Percentiles rank a stretch among this genome's conserved stretches.
Conservation (phyloP, 2,329 filamentous ascomycete genomes). For the Cercospora sp. region DNA sequence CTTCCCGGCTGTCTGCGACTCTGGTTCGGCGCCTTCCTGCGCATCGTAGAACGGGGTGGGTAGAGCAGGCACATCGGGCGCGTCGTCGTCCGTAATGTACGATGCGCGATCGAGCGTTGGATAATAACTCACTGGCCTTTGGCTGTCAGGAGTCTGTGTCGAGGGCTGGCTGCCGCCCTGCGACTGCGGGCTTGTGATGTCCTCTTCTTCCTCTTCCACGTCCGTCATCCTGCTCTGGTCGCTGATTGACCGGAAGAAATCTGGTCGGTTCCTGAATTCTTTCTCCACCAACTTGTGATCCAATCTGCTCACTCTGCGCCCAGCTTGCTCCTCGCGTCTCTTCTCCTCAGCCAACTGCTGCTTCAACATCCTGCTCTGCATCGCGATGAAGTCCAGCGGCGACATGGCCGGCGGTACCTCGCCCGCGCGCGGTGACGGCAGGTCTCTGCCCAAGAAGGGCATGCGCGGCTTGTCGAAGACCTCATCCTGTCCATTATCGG, state of each 20-base stretch:
- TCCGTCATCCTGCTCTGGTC: conserved; percentile 42
- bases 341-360: conserved; percentile 62
- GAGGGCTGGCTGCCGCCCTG: conserved; percentile 10
- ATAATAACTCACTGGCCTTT: conserved; percentile 39
- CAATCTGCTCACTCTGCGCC: conserved; percentile 78
- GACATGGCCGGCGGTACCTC: conserved; percentile 83
- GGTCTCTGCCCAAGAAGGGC: conserved; percentile 37
- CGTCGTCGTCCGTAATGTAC: conserved; percentile 19
- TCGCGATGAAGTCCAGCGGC: conserved; percentile 89
- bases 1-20: conserved; percentile 10
- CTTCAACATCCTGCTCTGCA: conserved; percentile 81
- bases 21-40: conserved; percentile 20
- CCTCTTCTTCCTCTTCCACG: conserved; percentile 45
- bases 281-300: conserved; percentile 80
- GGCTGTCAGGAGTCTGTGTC: conserved; percentile 35
- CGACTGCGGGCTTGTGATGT: conserved; percentile 44
- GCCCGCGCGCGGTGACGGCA: conserved; percentile 53
- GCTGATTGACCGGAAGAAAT: conserved; percentile 78
- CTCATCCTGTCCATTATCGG: conserved; percentile 1
- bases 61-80: conserved; percentile 20
- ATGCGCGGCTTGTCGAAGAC: conserved; percentile 32
- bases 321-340: conserved; percentile 66
- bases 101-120: conserved; percentile 35
- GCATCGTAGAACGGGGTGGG: conserved; percentile 33
- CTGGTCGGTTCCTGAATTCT: conserved; percentile 73